Evolutionary conservation across 208 protist species (phyloP), one percentile per base, ranked within the genome.

Genomic region (Wallacemonas sp.): DNA sequence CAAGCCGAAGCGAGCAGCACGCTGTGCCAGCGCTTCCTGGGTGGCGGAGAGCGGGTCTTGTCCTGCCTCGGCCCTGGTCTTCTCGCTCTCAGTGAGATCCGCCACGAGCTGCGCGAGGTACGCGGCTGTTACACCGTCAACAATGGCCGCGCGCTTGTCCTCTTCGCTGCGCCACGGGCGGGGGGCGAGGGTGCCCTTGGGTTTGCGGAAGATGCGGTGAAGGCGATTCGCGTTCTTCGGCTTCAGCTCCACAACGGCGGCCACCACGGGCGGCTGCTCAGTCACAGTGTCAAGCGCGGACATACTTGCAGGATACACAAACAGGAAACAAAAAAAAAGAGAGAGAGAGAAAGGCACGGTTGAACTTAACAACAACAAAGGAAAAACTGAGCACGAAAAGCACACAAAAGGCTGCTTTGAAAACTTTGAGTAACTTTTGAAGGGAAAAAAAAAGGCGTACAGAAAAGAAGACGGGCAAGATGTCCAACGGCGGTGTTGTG

Each of bases 141-240:
- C 46, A 15, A 21, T 8, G 21, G 65, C 41, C 17, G 39, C 45
- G 51, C 34, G 26, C 19, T 28, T 59, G 3, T 65, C 63, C 2
- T 21, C 62, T 6, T 67, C 62, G 39, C 41, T 41, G 41, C 73
- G 74, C 86, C 89, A 95, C 62, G 62, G 61, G 53, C 84, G 89
- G n/a, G 79, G 62, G 6, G 72, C 31, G 33, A 90, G 63, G 42
- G 76, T 84, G 2, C 76, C 49, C 68, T 88, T 88, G 36, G 78
- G 79, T 75, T 95, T 93, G 63, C 90, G 86, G 36, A 91, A 84
- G 38, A 95, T 90, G 62, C 90, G 90, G 65, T 81, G 82, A 31
- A 95, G 79, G 38, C 90, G 86, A 64, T 90, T 64, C n/a, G 79
- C 79, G 75, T 93, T 95, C 71, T 90, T 91, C 46, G 79, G 69